Base-by-base conservation (phyloP, 805 yeast species). In the Blastobotrys chiropterorum region DNA sequence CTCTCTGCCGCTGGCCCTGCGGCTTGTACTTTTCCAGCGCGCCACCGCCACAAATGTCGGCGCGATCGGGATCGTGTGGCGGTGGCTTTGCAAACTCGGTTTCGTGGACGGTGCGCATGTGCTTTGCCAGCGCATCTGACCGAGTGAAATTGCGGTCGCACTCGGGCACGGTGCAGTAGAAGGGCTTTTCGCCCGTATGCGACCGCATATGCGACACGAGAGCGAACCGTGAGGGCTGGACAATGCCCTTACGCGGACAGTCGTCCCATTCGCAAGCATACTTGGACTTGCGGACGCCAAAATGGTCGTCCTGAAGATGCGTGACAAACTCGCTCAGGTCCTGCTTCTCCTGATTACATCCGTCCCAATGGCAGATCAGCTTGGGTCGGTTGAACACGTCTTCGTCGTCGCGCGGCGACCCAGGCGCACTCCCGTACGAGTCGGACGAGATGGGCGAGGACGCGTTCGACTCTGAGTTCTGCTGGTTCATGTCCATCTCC, bases 101-200 rank as follows among this genome's bases (percentile, higher is more conserved):
- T 51, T 79, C 81, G 62, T 85, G 90, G 1, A 76, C 81, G 0
- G 81, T 74, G 43, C 79, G 73, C 52, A 83, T 71, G 65, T 86
- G 92, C 56, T 80, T 78, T 16, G 82, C 76, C 54, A 86, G 71
- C 0, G 84, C 86, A 55, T 81, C 86, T 0, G 82, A 71, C 50
- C 85, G 65, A 0, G 80, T 75, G 60, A 82, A 83, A 44, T 75
- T 74, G 55, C 78, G 74, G 48, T 75, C 76, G 64, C 92, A 85
- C 56, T 82, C 86, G 1, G 86, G 86, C 13, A 83, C 69, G 1
- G 78, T 73, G 63, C 92, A 85, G 58, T 72, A 77, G 57, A 77
- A 82, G 38, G 87, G 87, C 59, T 75, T 75, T 59, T 83, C 86
- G 1, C 85, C 82, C 0, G 85, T 79, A 63, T 85, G 92, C 1